Evolutionary conservation across 202 grass and related monocot genomes (phyloP).

Genomic region (Carex sylvatica): DNA sequence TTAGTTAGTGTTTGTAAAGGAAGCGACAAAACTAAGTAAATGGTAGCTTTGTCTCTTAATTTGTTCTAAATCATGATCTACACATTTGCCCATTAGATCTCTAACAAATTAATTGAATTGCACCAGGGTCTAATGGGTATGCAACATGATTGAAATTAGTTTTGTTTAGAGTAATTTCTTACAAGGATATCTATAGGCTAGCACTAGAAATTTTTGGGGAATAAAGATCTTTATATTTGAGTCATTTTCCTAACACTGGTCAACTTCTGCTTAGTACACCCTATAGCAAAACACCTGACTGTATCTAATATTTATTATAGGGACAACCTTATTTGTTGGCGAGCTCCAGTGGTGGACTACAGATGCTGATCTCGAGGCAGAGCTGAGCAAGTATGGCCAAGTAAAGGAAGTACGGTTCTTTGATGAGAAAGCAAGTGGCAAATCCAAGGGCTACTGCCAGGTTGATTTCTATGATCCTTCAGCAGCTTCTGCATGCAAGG

Average conservation of each 20-base stretch:
- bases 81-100: neutral
- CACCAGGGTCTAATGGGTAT: neutral
- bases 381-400: conserved; percentile 60
- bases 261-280: neutral
- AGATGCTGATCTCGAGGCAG: conserved; percentile 61
- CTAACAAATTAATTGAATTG: conserved; percentile 3
- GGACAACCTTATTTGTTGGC: conserved; percentile 59
- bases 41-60: neutral
- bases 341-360: conserved; percentile 86
- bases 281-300: conserved; percentile 5
- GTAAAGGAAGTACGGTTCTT: conserved; percentile 75
- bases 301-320: conserved; percentile 14
- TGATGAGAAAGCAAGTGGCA: conserved; percentile 70
- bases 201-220: neutral
- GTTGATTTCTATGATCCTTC: conserved; percentile 60
- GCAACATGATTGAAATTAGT: neutral
- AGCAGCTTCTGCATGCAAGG: conserved; percentile 45
- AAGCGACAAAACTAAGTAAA: neutral
- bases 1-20: neutral
- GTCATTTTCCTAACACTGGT: neutral
- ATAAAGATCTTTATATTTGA: neutral
- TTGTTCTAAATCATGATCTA: neutral
- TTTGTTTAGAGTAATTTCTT: neutral
- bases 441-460: conserved; percentile 81
- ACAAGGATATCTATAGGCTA: neutral